phyloP scores from a whole-genome alignment of 2,329 filamentous ascomycete genomes.

The Colletotrichum cereale region DNA sequence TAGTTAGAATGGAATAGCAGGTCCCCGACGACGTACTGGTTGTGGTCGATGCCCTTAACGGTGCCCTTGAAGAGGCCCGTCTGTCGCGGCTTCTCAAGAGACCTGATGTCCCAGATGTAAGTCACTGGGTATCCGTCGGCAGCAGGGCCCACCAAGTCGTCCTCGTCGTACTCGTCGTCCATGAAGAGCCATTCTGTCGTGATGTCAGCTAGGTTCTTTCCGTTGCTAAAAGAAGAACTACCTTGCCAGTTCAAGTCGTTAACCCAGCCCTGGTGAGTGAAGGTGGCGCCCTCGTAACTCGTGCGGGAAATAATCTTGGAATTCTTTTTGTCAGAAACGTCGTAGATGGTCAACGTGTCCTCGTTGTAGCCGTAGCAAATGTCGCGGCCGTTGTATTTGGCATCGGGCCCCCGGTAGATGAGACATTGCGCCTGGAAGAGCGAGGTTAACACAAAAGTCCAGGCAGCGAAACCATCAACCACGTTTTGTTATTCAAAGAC shows the following conservation, averaged over 20 bases:
- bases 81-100: constrained; percentile 55
- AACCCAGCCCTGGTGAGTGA: constrained; percentile 69
- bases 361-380: constrained; percentile 69
- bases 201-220: background rate
- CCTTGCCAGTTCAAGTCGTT: constrained; percentile 56
- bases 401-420: constrained; percentile 63
- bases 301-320: constrained; percentile 64
- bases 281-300: constrained; percentile 67
- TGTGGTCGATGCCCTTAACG: constrained; percentile 57
- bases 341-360: constrained; percentile 63
- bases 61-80: constrained; percentile 56
- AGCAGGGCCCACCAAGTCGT: constrained; percentile 52
- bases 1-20: constrained; percentile 61
- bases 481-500: background rate
- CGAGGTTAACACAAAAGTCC: background rate
- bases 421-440: constrained; percentile 64
- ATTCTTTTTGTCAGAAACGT: constrained; percentile 63
- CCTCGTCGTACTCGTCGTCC: constrained; percentile 65
- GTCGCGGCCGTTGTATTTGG: constrained; percentile 57
- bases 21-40: constrained; percentile 58
- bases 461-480: background rate
- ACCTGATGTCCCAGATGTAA: constrained; percentile 62
- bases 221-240: constrained; percentile 43
- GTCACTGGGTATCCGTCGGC: constrained; percentile 59
- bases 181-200: constrained; percentile 52